Evolutionary conservation across 805 yeast species (phyloP), one percentile per base, ranked within the genome.

Genomic region (Vanderwaltozyma polyspora): DNA sequence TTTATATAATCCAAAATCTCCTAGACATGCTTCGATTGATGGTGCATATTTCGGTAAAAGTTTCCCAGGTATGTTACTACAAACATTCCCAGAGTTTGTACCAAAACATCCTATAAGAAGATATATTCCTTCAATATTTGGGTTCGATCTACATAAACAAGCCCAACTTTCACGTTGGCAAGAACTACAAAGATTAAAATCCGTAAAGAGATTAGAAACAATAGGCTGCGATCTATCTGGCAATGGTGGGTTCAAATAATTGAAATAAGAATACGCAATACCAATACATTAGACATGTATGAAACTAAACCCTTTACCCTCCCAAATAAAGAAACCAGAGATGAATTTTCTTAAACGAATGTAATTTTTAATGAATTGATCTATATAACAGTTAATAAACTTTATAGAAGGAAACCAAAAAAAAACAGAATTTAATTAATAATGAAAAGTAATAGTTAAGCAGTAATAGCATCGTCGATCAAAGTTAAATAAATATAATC

Each of bases 21-120:
- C 80, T 4, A 72, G 95, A 42, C 96, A 87, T 51, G 66, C 85
- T 5, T 44, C 52, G 24, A 77, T 91, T 26, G 98, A 89, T 57
- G 97, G 97, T n/a, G 96, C 96, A 0, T 89, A 81, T 59, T 89
- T 91, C 50, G 97, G 97, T 5, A 80, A 95, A 3, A 79, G 87
- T 17, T 89, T 89, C 63, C 95, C 97, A 1, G 95, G 91, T 6
- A 84, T 91, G 94, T 80, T 89, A 48, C 71, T 89, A 58, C 96
- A 85, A 55, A 82, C 83, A n/a, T 89, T 77, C 54, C 94, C 95
- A 2, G 83, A 83, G 38, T 68, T 79, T 37, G 74, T 84, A 14
- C 96, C 97, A 10, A 63, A 70, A 24, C 89, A 81, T 54, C 73
- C 77, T 26, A 74, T 72, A 31, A 89, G 81, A 43, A 73, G 87